Conservation (phyloP, 2,329 filamentous ascomycete genomes). For the Penicillium glabrum region DNA sequence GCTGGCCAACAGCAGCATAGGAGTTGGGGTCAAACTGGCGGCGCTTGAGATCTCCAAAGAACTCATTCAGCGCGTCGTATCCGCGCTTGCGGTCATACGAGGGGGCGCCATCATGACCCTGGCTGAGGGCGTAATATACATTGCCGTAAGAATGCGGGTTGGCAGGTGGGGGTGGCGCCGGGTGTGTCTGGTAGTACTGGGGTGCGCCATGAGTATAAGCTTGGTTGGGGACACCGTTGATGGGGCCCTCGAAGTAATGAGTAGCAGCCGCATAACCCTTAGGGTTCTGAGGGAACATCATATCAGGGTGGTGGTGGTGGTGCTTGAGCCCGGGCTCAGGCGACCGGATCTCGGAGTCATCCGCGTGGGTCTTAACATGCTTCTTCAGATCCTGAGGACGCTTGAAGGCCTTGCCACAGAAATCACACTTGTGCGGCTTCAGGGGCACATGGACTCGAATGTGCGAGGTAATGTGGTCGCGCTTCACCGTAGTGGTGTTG, state of each 20-base stretch:
- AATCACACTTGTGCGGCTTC: constrained; percentile 98
- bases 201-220: constrained; percentile 45
- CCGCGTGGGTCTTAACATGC: constrained; percentile 98
- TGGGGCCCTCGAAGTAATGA: constrained; percentile 59
- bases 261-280: constrained; percentile 39
- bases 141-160: constrained; percentile 62
- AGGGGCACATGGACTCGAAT: constrained; percentile 98
- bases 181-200: constrained; percentile 55
- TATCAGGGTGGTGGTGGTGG: constrained; percentile 33
- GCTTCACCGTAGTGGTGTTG: constrained; percentile 95
- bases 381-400: constrained; percentile 98
- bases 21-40: constrained; percentile 83
- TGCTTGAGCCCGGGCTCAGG: constrained; percentile 57
- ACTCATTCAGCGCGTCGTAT: constrained; percentile 88
- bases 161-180: constrained; percentile 51
- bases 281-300: constrained; percentile 40
- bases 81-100: constrained; percentile 76
- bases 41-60: constrained; percentile 90
- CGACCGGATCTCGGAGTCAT: constrained; percentile 78
- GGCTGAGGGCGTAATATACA: constrained; percentile 74
- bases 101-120: constrained; percentile 63
- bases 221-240: constrained; percentile 48
- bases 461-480: constrained; percentile 98
- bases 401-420: constrained; percentile 99
- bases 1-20: constrained; percentile 89